These are phyloP conservation scores for barley (Hordeum vulgare) DNA, from an alignment of 176 grass and related monocot species.

Conservation along the genomic window DNA sequence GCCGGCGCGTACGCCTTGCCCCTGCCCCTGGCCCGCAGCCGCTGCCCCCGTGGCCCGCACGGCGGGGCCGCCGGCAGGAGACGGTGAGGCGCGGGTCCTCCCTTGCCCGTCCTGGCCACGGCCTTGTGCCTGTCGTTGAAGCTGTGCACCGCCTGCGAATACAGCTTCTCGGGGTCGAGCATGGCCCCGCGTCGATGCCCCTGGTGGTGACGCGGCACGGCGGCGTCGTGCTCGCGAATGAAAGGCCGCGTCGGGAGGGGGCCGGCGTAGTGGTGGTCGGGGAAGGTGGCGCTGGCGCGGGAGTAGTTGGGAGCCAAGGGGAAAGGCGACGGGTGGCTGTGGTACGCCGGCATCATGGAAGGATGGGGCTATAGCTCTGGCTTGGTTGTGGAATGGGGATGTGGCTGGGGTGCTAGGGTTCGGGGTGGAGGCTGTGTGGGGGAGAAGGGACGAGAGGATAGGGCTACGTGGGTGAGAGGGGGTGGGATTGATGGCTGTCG, in stretches of 20 bases:
- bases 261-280: not conserved
- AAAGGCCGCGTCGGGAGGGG: not conserved
- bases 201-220: not conserved
- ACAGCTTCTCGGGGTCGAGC: not conserved
- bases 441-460: too few species aligned
- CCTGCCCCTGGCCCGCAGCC: too few species aligned
- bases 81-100: not conserved
- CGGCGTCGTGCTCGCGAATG: not conserved
- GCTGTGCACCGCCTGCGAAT: too few species aligned
- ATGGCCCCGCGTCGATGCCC: constrained; percentile 9
- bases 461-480: too few species aligned
- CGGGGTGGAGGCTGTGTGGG: too few species aligned
- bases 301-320: too few species aligned
- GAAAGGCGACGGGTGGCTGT: too few species aligned
- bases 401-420: too few species aligned
- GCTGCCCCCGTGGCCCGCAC: not conserved
- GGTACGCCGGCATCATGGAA: too few species aligned
- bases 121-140: not conserved
- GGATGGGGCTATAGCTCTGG: too few species aligned
- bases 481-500: too few species aligned
- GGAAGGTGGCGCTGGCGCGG: not conserved
- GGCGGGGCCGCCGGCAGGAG: not conserved
- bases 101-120: not conserved
- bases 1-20: not conserved
- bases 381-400: too few species aligned